phyloP scores from a whole-genome alignment of 345 rosid species.

The Carallia brachiata region DNA sequence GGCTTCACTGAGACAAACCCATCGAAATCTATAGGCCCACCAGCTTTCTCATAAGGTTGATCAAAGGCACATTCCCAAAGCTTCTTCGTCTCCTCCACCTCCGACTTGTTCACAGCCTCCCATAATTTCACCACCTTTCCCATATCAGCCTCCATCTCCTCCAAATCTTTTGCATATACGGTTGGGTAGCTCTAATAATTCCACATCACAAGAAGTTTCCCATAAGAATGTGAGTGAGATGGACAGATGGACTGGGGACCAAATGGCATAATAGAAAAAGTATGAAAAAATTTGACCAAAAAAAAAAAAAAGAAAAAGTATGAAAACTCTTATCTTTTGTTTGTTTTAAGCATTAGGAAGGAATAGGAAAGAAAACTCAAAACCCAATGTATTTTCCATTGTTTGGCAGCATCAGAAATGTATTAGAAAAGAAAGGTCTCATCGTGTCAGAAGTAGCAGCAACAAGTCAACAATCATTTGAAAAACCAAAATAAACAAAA shows the following conservation, averaged over 20 bases:
- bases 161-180: constrained; percentile 65
- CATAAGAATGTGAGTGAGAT: not conserved
- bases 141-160: constrained; percentile 44
- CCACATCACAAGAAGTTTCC: not conserved
- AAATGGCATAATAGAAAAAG: not conserved
- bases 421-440: too few relatives aligned
- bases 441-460: too few relatives aligned
- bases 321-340: too few relatives aligned
- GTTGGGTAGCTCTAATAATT: constrained; percentile 74
- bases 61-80: constrained; percentile 65
- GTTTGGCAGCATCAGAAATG: too few relatives aligned
- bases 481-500: too few relatives aligned
- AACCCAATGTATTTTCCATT: too few relatives aligned
- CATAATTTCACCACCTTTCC: constrained; percentile 44
- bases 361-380: too few relatives aligned
- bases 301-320: too few relatives aligned
- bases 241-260: not conserved
- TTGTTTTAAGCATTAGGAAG: too few relatives aligned
- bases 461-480: too few relatives aligned
- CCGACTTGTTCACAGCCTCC: constrained; percentile 47
- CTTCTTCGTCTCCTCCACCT: constrained; percentile 49
- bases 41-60: constrained; percentile 85
- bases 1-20: constrained; percentile 28
- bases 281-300: not conserved
- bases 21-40: constrained; percentile 43